These are phyloP conservation scores for Tylopilus rubrobrunneus DNA, from an alignment of 768 basidiomycete species.

Conservation along the genomic window DNA sequence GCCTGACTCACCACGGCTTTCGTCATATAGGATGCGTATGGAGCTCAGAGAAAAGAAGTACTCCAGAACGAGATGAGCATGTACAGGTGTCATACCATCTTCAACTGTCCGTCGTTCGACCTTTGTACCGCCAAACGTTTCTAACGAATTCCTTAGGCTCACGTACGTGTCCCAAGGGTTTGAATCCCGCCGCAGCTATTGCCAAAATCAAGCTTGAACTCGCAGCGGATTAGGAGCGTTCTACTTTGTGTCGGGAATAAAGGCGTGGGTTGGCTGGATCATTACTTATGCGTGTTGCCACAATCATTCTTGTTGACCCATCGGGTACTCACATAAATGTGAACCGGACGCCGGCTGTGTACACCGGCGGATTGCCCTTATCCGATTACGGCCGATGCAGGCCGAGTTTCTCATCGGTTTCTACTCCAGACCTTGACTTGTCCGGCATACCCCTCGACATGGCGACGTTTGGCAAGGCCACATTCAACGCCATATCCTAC, in stretches of 20 bases:
- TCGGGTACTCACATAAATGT: background rate
- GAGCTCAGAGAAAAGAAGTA: slow-evolving; percentile 79
- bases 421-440: too few relatives aligned
- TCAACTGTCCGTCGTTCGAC: slow-evolving; percentile 67
- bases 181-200: slow-evolving; percentile 2
- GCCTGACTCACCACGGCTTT: background rate
- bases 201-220: slow-evolving; percentile 4
- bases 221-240: background rate
- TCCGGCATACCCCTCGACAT: slow-evolving; percentile 33
- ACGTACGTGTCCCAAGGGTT: slow-evolving; percentile 39
- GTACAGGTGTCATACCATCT: slow-evolving; percentile 98
- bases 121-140: background rate
- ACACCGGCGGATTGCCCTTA: background rate
- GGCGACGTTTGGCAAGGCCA: slow-evolving; percentile 71
- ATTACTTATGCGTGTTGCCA: background rate
- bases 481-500: slow-evolving; percentile 67
- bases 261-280: background rate
- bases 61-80: slow-evolving; percentile 95
- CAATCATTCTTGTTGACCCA: background rate
- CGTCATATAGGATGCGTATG: slow-evolving; percentile 61
- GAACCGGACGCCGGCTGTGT: background rate
- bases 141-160: slow-evolving; percentile 47
- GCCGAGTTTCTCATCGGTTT: too few relatives aligned
- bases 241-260: background rate
- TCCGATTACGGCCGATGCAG: background rate